Evolutionary conservation across 495 filamentous ascomycete species (phyloP), one percentile per base, ranked within the genome.

Genomic region (Evernia prunastri): DNA sequence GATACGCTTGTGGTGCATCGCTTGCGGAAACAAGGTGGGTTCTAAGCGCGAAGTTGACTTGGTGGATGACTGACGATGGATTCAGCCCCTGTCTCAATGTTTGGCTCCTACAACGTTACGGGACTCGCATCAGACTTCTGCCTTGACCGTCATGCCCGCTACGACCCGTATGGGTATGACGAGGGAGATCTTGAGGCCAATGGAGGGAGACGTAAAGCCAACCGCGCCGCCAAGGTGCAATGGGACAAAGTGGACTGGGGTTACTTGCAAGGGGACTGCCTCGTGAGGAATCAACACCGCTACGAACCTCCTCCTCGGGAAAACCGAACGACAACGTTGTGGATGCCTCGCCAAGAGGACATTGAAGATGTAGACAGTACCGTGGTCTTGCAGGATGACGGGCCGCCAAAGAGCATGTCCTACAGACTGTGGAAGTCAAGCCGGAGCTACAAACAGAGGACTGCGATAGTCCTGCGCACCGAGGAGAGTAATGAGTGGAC

Each of bases 161-260:
- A 78, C 56, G 80, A 76, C 3, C 74, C 80, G 0, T 84, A 84
- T 65, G 82, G 82, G 2, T 76, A 74, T 37, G 76, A 73, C 13
- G 74, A 79, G 23, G 72, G 75, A 13, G 61, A 70, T 18, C 58
- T 68, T 35, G 66, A 67, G 8, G 65, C 69, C 20, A 60, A 56
- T 58, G 61, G 49, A 37, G 56, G 72, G 10, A 31, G 12, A 20
- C 66, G 66, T 10, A 67, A 66, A n/a, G 68, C 68, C 33, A 58
- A 56, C 11, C 67, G 65, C 15, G 70, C 70, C 13, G 42, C 64
- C 0, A 68, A 67, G 15, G 69, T 87, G n/a, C 73, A 86, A 20
- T 94, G 89, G 89, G 76, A 84, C 35, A 74, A 74, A 0, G 82
- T 91, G 29, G 77, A 84, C 59, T 96, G 91, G 91, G 84, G 86